Base-by-base conservation (phyloP, 2,329 filamentous ascomycete genomes). In the Pestalotiopsis sp. region DNA sequence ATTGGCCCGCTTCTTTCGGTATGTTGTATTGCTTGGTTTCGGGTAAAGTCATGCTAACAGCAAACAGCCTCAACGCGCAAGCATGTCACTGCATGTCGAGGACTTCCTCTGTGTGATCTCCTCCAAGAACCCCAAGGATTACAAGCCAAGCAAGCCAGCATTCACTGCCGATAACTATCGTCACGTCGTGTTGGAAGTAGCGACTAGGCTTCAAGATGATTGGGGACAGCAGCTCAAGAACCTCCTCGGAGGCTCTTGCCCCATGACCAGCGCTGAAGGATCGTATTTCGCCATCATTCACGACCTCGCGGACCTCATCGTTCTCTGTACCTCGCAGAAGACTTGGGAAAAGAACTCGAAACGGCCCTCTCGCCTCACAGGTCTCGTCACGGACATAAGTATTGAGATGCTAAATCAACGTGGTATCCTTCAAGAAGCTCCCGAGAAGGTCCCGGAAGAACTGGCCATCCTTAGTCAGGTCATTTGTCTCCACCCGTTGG, bases 1-100 rank as follows among this genome's bases (percentile, higher is more conserved):
- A 74, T 86, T 24, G 87, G 87, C 0, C 86, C 87, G 3, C 77
- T 78, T 1, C 81, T 83, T 52, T 85, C 85, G 13, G 86, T 88
- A 78, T 63, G 82, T 76, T 44, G 6, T 26, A 7, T 13, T 39
- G 5, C 17, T 2, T 13, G 24, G 17, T 11, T 9, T 61, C 26
- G 20, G 4, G 6, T 11, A 22, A 58, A 4, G 14, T 13, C 9
- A 22, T 1, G 24, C 26, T 63, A 14, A 63, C 24, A 20, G 6
- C 22, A 26, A 55, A 48, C 52, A 88, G 86, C 83, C 83, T 68
- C 76, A 76, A 1, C 83, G 87, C 2, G 80, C 80, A 1, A 87
- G 87, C 59, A 74, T 89, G 0, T 75, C 78, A 9, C 72, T 88
- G 13, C 75, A 86, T 0, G 73, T 83, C 0, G 87, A 89, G 70